Conservation (phyloP, 2,329 filamentous ascomycete genomes). For the Metarhizium robertsii region DNA sequence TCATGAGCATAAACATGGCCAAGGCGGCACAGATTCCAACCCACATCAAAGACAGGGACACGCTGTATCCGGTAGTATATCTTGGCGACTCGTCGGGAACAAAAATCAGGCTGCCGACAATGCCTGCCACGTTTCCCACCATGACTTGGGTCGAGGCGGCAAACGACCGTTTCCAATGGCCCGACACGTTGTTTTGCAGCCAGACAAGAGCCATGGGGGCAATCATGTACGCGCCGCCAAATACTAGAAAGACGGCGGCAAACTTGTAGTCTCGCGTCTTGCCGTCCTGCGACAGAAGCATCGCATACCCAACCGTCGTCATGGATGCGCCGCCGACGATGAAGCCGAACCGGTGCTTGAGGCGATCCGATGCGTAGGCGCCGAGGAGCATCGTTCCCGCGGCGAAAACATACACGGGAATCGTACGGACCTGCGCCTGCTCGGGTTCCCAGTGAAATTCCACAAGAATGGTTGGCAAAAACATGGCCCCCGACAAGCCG, state of each 20-base stretch:
- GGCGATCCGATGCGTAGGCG: conserved; percentile 36
- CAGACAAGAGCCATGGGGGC: conserved; percentile 47
- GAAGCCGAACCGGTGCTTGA: conserved; percentile 45
- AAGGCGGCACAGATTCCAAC: not conserved
- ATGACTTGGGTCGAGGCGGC: conserved; percentile 38
- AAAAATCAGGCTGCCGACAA: conserved; percentile 37
- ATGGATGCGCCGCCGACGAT: conserved; percentile 39
- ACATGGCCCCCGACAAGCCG: too few relatives aligned
- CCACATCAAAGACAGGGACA: not conserved
- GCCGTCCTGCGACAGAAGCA: conserved; percentile 32
- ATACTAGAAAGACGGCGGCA: conserved; percentile 45
- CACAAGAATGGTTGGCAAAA: too few relatives aligned
- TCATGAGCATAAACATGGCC: not conserved
- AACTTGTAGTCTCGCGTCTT: conserved; percentile 29
- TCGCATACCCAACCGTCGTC: conserved; percentile 43
- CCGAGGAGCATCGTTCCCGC: conserved; percentile 18
- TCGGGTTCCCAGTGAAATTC: too few relatives aligned
- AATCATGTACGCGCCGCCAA: conserved; percentile 42
- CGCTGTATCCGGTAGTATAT: not conserved
- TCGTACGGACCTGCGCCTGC: conserved; percentile 15
- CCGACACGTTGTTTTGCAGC: conserved; percentile 46
- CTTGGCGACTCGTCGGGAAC: not conserved
- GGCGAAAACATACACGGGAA: conserved; percentile 28
- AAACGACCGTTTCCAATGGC: conserved; percentile 48
- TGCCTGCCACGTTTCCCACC: conserved; percentile 40